Evolutionary conservation across 306 rosid species (phyloP), one percentile per base, ranked within the genome.

Genomic region (Casuarina cunninghamiana): DNA sequence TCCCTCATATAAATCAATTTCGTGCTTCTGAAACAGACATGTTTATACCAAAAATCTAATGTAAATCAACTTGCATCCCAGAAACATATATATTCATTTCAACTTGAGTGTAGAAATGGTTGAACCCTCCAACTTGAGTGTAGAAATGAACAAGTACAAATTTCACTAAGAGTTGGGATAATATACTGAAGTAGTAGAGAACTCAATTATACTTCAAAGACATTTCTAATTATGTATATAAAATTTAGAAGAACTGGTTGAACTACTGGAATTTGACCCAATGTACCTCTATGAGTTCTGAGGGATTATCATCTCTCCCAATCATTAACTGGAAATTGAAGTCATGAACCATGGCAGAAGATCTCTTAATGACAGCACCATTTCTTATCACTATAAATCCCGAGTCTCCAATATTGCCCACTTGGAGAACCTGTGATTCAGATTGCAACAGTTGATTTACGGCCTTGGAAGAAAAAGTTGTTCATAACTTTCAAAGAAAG

Each of bases 351-450:
- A 58, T 81, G 37, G 93, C 86, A 77, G 85, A 85, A 19, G 96
- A 89, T 81, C 62, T 86, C 63, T 83, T 79, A 61, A 90, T 71
- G 77, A 93, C 39, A 50, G 63, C 82, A 45, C 93, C 89, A 49
- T 89, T 80, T 85, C 97, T 91, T 60, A 90, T 67, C 49, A 90
- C 74, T 39, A 93, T 79, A 74, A 89, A 89, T 69, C 97, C 90
- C 1, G 93, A 87, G 84, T 90, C 87, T 21, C 96, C 96, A 75
- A 92, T 82, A 77, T 87, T 87, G 79, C 90, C 97, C 78, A 87
- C 93, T 75, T 84, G 93, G 75, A 92, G 83, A 81, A 85, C 78
- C 97, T 93, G 86, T 42, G 75, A 74, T 62, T 41, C 53, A 76
- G 81, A 78, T 81, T 51, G 60, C 55, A 75, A 43, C 8, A 65